These are phyloP conservation scores for Stephania cephalantha DNA, from an alignment of 164 flowering plant species.

Conservation along the genomic window DNA sequence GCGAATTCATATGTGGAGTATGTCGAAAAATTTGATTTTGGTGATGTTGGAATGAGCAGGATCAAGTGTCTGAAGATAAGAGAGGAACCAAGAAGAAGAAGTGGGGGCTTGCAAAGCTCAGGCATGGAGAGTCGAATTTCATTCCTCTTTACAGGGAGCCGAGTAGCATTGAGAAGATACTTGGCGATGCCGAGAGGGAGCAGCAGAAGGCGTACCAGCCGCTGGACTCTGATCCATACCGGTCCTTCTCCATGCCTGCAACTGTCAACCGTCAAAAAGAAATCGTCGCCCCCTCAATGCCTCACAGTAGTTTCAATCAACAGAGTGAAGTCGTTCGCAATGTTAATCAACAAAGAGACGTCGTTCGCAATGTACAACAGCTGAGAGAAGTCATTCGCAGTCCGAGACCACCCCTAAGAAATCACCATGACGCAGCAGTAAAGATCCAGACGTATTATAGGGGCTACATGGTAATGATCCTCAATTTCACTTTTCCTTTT, in stretches of 20 bases:
- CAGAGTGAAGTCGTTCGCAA: too few relatives aligned
- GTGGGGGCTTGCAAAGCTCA: conserved; percentile 46
- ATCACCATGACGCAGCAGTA: conserved; percentile 60
- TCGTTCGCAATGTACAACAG: conserved; percentile 13
- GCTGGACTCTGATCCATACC: conserved; percentile 32
- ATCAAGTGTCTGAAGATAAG: conserved; percentile 54
- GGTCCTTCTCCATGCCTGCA: conserved; percentile 22
- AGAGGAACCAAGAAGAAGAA: conserved; percentile 43
- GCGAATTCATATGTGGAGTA: too few relatives aligned
- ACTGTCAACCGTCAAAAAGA: conserved; percentile 17
- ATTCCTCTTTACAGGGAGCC: conserved; percentile 77
- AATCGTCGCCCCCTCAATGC: neutral
- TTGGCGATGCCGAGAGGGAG: conserved; percentile 83
- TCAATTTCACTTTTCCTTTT: neutral
- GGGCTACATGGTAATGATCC: conserved; percentile 60
- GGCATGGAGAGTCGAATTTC: conserved; percentile 49
- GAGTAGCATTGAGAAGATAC: conserved; percentile 87
- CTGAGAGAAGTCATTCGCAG: conserved; percentile 16
- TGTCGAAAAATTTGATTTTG: neutral
- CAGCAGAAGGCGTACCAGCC: conserved; percentile 27
- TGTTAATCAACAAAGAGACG: neutral
- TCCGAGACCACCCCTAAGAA: conserved; percentile 45
- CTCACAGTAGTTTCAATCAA: neutral
- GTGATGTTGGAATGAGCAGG: neutral
- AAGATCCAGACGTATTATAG: conserved; percentile 86